Percentiles rank a stretch among this genome's conserved stretches.
Evolutionary conservation across 192 early-diverging fungal species (phyloP).

Genomic region (Umbelopsis isabellina): DNA sequence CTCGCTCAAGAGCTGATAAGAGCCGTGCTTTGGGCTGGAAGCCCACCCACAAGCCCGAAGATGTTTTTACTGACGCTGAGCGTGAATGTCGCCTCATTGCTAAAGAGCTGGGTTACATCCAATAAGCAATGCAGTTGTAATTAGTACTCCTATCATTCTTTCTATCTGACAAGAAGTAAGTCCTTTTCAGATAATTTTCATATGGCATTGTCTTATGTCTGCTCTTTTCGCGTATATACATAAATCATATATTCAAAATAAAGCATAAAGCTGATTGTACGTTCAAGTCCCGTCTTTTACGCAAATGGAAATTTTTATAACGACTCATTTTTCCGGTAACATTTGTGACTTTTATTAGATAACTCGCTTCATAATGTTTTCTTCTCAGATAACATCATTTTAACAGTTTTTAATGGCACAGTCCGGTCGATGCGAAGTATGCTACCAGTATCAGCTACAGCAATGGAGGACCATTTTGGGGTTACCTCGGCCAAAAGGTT

Average conservation of each 20-base stretch:
- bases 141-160: too few species aligned
- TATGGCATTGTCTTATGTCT: too few species aligned
- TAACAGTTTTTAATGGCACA: not conserved
- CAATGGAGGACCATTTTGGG: slow-evolving; percentile 23
- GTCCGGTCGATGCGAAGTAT: slow-evolving; percentile 9
- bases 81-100: not conserved
- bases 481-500: slow-evolving; percentile 17
- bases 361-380: not conserved
- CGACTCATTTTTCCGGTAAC: too few species aligned
- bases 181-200: too few species aligned
- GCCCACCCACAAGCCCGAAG: not conserved
- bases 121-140: not conserved
- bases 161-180: too few species aligned
- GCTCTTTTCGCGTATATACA: too few species aligned
- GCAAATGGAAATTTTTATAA: too few species aligned
- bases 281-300: too few species aligned
- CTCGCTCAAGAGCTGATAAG: slow-evolving; percentile 10
- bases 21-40: slow-evolving; percentile 20
- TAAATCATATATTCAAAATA: too few species aligned
- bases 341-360: too few species aligned
- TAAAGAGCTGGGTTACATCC: slow-evolving; percentile 10
- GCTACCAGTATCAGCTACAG: slow-evolving; percentile 10
- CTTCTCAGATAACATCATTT: not conserved
- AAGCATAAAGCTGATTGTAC: too few species aligned
- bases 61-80: slow-evolving; percentile 21